These are phyloP conservation scores for Camellia lanceoleosa DNA, from an alignment of 148 eudicot genomes.

Conservation along the genomic window DNA sequence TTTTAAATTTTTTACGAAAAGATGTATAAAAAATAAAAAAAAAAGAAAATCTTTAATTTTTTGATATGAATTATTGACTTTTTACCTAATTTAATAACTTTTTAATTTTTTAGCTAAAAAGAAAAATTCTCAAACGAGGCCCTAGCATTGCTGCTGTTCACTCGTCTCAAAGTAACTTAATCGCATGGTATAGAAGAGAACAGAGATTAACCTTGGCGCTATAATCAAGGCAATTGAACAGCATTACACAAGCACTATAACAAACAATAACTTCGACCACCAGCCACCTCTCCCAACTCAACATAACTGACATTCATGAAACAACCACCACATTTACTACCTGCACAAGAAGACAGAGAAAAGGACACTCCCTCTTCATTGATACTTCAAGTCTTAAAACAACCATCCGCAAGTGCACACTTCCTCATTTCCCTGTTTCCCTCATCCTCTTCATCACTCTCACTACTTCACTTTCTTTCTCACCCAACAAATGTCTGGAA, in stretches of 20 bases:
- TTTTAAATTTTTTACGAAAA: too few species aligned
- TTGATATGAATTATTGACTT: too few species aligned
- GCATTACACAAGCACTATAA: constrained; percentile 1
- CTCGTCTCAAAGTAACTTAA: too few species aligned
- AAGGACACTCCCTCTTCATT: constrained; percentile 1
- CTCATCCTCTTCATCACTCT: background rate
- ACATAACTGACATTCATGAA: constrained; percentile 27
- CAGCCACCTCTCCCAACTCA: constrained; percentile 21
- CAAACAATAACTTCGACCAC: constrained; percentile 9
- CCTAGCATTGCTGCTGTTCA: too few species aligned
- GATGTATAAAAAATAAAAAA: too few species aligned
- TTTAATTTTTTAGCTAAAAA: too few species aligned
- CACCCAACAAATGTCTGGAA: constrained; percentile 13
- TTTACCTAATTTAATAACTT: too few species aligned
- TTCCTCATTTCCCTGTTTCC: background rate
- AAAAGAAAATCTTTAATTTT: too few species aligned
- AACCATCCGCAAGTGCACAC: background rate
- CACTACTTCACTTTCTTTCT: background rate
- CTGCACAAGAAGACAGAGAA: constrained; percentile 17
- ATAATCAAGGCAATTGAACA: background rate
- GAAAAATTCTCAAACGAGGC: too few species aligned
- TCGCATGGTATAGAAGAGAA: too few species aligned
- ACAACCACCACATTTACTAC: constrained; percentile 38
- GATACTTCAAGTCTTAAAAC: constrained; percentile 5
- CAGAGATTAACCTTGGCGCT: too few species aligned